A percentile compares a stretch with the other conserved stretches of the same genome.
Conservation (phyloP, 306 rosid species). For the Ziziphus jujuba region DNA sequence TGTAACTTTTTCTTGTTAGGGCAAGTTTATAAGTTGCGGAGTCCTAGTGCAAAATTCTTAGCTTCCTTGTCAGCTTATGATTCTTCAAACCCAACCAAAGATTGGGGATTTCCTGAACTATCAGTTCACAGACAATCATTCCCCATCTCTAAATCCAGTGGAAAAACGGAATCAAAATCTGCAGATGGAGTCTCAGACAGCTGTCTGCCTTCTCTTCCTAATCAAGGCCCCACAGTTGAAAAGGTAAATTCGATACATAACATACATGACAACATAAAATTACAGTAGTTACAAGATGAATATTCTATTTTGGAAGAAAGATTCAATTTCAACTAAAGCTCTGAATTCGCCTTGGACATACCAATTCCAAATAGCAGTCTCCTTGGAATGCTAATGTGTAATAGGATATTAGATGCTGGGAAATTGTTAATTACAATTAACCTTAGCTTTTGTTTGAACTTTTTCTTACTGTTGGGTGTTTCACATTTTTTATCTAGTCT, state of each 20-base stretch:
- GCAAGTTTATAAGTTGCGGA: constrained; percentile 68
- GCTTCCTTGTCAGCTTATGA: constrained; percentile 65
- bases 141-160: constrained; percentile 23
- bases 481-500: too few relatives aligned
- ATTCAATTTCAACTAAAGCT: too few relatives aligned
- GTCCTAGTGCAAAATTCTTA: constrained; percentile 64
- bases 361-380: neutral
- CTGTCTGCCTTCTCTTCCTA: constrained; percentile 29
- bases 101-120: constrained; percentile 79
- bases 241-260: constrained; percentile 40
- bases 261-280: neutral
- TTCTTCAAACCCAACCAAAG: constrained; percentile 79
- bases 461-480: too few relatives aligned
- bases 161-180: constrained; percentile 28
- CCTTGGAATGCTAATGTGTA: neutral
- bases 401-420: too few relatives aligned
- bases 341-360: neutral
- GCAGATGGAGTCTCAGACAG: constrained; percentile 30
- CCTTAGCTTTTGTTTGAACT: too few relatives aligned
- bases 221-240: constrained; percentile 27
- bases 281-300: too few relatives aligned
- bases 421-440: too few relatives aligned
- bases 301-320: neutral
- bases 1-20: constrained; percentile 41
- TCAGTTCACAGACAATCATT: constrained; percentile 32